Percentiles rank a stretch among this genome's conserved stretches.
phyloP scores from a whole-genome alignment of 768 basidiomycete genomes.

The Boletus tomentosulus region DNA sequence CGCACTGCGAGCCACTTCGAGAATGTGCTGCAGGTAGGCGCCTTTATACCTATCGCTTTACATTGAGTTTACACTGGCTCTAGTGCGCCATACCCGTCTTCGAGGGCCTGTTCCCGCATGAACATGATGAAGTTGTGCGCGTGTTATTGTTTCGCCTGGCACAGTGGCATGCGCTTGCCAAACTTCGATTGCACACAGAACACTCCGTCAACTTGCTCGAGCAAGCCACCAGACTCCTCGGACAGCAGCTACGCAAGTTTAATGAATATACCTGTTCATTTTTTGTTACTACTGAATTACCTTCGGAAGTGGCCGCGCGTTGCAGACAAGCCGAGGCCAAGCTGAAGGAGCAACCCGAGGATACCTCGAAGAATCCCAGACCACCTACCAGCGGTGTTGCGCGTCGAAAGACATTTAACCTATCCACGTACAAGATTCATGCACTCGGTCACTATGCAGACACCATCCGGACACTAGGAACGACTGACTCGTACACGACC shows the following conservation, averaged over 20 bases:
- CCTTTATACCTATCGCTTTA: background rate
- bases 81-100: slow-evolving; percentile 34
- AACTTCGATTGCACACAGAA: slow-evolving; percentile 33
- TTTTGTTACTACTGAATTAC: slow-evolving; percentile 26
- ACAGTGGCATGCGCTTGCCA: slow-evolving; percentile 35
- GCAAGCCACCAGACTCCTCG: slow-evolving; percentile 11
- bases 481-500: slow-evolving; percentile 32
- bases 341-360: too few relatives aligned
- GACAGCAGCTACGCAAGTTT: slow-evolving; percentile 24
- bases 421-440: slow-evolving; percentile 35
- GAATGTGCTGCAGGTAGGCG: slow-evolving; percentile 38
- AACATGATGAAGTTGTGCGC: slow-evolving; percentile 20
- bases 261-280: slow-evolving; percentile 15
- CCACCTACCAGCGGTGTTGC: background rate
- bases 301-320: slow-evolving; percentile 18
- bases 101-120: slow-evolving; percentile 27
- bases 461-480: slow-evolving; percentile 29
- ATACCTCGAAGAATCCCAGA: too few relatives aligned
- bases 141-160: slow-evolving; percentile 22
- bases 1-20: slow-evolving; percentile 39
- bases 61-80: background rate
- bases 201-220: slow-evolving; percentile 19
- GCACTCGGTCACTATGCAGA: slow-evolving; percentile 31
- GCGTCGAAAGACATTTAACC: slow-evolving; percentile 23
- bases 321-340: background rate